Conservation (phyloP, 176 grass and related monocot species). For the Triticum monococcum region DNA sequence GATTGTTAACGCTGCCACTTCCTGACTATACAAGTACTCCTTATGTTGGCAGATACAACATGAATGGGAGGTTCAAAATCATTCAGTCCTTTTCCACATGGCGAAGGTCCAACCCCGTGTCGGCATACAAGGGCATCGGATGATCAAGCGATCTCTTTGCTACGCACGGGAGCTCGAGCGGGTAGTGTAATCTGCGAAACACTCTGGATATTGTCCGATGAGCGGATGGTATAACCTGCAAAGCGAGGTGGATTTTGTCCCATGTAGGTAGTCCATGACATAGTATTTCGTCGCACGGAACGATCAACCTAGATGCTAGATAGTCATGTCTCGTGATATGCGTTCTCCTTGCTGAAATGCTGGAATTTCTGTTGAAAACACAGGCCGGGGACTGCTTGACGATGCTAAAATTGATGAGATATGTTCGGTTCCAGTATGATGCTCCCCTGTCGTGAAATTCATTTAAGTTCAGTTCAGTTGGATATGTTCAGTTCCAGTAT, state of each 20-base stretch:
- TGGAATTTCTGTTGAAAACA: background rate
- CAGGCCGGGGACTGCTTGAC: background rate
- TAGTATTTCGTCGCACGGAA: background rate
- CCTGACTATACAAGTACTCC: background rate
- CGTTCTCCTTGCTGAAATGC: background rate
- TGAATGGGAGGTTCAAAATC: conserved; percentile 71
- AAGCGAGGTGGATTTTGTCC: background rate
- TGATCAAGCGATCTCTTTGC: conserved; percentile 63
- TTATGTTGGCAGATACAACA: conserved; percentile 54
- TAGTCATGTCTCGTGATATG: background rate
- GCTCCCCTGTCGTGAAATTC: background rate
- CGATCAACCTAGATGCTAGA: background rate
- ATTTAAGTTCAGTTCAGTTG: background rate
- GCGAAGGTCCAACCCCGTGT: conserved; percentile 60
- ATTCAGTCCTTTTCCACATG: conserved; percentile 64
- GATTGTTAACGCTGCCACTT: background rate
- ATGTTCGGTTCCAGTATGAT: background rate
- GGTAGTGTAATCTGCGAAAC: conserved; percentile 34
- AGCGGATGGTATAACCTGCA: background rate
- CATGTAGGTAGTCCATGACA: background rate
- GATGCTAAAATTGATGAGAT: background rate
- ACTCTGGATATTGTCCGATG: background rate
- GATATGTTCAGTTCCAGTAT: background rate
- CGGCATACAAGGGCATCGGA: conserved; percentile 41
- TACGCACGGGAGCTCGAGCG: conserved; percentile 67